phyloP scores from a whole-genome alignment of 2,329 filamentous ascomycete species.

The Seiridium cupressi region DNA sequence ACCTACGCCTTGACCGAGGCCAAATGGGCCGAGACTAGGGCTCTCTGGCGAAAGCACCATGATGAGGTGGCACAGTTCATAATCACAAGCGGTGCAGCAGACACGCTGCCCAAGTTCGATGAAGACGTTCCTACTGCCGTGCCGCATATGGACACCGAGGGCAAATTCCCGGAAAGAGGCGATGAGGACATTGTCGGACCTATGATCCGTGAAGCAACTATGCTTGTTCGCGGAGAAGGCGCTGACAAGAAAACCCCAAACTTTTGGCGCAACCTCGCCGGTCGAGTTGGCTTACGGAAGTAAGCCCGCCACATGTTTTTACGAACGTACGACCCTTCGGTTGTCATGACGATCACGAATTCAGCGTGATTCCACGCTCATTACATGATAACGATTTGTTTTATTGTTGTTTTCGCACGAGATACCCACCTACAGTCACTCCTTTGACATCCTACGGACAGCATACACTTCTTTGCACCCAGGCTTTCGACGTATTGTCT shows the following conservation, averaged over 20 bases:
- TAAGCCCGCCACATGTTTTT: constrained; percentile 6
- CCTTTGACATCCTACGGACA: background rate
- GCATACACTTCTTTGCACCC: background rate
- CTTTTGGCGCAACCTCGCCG: constrained; percentile 31
- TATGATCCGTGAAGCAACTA: constrained; percentile 67
- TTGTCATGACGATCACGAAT: constrained; percentile 1
- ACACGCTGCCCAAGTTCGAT: constrained; percentile 44
- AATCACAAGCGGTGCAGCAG: constrained; percentile 35
- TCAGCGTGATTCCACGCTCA: constrained; percentile 2
- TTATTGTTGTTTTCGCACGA: background rate
- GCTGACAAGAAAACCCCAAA: constrained; percentile 23
- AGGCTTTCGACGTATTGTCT: background rate
- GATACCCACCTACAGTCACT: constrained; percentile 10
- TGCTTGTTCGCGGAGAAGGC: constrained; percentile 35
- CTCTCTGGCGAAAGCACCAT: constrained; percentile 69
- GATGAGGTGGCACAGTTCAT: constrained; percentile 60
- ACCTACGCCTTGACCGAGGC: constrained; percentile 82
- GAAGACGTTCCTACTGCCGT: constrained; percentile 63
- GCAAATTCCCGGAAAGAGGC: constrained; percentile 85
- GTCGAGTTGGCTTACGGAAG: constrained; percentile 27
- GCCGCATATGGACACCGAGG: constrained; percentile 68
- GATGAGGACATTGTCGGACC: constrained; percentile 93
- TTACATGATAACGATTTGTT: constrained; percentile 7
- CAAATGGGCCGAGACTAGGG: constrained; percentile 84
- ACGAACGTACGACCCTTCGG: background rate